Evolutionary conservation across 2,329 filamentous ascomycete species (phyloP), one percentile per base, ranked within the genome.

Genomic region (Zymoseptoria brevis): DNA sequence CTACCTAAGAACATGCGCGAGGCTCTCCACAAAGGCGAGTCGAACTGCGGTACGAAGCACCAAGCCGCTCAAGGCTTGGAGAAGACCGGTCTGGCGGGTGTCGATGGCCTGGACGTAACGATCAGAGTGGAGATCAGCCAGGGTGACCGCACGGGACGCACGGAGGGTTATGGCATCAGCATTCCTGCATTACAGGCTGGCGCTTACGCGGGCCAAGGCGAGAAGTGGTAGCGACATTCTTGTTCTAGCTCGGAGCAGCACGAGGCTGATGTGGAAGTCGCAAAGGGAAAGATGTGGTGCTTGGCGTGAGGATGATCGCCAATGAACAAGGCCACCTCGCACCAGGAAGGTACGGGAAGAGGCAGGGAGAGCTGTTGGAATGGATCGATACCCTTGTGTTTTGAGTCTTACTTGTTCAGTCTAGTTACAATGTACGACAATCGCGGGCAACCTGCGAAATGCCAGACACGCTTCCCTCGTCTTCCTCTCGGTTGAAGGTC

Each of bases 31-130:
- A 75, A 76, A 3, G 92, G 93, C 53, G 93, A 96, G 72, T 75
- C 84, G n/a, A 77, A 81, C 53, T 89, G 89, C 0, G 93, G 93
- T 2, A 91, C 90, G 0, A 77, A 76, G 29, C 91, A 96, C 76
- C 84, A 83, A 59, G 89, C 91, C 11, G 88, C 90, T 0, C 57
- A 63, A 29, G 79, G 77, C 4, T 57, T 79, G 26, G 62, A 61
- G 51, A 69, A 71, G 62, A 77, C 71, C 3, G 76, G 77, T 1
- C 67, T 80, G 5, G 75, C 75, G 45, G 79, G 78, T 2, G 62
- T 64, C 9, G 73, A 74, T 60, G 78, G 78, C 0, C 64, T 81
- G 5, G 79, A 81, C 66, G 75, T 81, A 4, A 72, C 73, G 22
- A 70, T 80, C n/a, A 66, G 76, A 19, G 78, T 81, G 0, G 79